These are phyloP conservation scores for Globisporangium recalcitrans DNA, from an alignment of 352 stramenopile species.

Conservation along the genomic window DNA sequence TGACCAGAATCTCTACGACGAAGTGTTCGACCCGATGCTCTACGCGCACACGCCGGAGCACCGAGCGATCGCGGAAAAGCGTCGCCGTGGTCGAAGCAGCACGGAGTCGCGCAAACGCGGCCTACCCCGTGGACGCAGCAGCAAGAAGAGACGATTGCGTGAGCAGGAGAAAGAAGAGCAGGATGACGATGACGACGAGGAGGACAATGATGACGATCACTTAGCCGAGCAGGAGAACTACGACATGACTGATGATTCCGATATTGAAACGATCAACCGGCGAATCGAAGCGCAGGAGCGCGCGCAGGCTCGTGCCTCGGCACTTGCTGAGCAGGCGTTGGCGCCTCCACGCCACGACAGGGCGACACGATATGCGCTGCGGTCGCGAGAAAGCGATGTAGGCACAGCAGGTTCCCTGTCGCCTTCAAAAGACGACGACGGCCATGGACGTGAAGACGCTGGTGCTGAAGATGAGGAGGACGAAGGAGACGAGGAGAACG, in stretches of 20 bases:
- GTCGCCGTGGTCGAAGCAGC: slow-evolving; percentile 11
- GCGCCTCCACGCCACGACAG: slow-evolving; percentile 18
- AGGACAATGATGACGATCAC: slow-evolving; percentile 26
- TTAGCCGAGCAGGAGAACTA: slow-evolving; percentile 20
- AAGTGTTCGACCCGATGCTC: slow-evolving; percentile 44
- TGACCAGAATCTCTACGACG: slow-evolving; percentile 61
- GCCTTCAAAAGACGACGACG: slow-evolving; percentile 22
- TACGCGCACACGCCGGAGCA: slow-evolving; percentile 12
- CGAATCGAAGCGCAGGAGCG: slow-evolving; percentile 44
- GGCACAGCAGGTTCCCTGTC: slow-evolving; percentile 21
- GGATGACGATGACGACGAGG: slow-evolving; percentile 21
- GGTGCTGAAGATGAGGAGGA: slow-evolving; percentile 24
- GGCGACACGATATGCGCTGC: slow-evolving; percentile 54
- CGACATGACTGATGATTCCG: slow-evolving; percentile 40
- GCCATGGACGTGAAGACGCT: slow-evolving; percentile 2
- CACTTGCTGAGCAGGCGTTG: slow-evolving; percentile 16
- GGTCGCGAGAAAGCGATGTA: slow-evolving; percentile 38
- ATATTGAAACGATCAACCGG: slow-evolving; percentile 53
- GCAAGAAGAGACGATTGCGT: slow-evolving; percentile 11
- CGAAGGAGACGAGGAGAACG: slow-evolving; percentile 16
- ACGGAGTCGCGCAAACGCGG: slow-evolving; percentile 10
- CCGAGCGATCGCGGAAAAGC: slow-evolving; percentile 16
- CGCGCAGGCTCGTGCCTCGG: slow-evolving; percentile 22
- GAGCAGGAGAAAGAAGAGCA: slow-evolving; percentile 21
- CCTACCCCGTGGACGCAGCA: neutral